Evolutionary conservation across 805 yeast species (phyloP), one percentile per base, ranked within the genome.

Genomic region (Wickerhamomyces chambardii): DNA sequence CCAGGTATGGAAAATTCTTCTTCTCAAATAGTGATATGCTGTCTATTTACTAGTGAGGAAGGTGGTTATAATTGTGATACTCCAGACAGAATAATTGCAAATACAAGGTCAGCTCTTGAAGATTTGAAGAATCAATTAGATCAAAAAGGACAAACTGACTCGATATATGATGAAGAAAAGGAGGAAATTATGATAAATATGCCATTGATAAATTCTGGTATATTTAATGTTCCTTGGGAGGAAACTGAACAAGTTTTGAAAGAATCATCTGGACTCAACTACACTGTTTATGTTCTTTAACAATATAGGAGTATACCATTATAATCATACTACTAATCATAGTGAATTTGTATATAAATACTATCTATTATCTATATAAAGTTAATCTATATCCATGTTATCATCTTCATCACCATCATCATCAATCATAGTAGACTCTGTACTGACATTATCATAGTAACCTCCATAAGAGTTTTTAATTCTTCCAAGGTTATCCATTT

Each of bases 161-260:
- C 5, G 7, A n/a, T n/a, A n/a, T n/a, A n/a, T n/a, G n/a, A n/a
- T n/a, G n/a, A n/a, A n/a, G n/a, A n/a, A n/a, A n/a, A n/a, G n/a
- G n/a, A 5, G 17, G 12, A 2, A 37, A 33, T 16, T 30, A 30
- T 10, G 47, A 51, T 84, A 3, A 66, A 67, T 42, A 73, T 85
- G 81, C 95, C 95, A 17, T 68, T 70, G 53, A 84, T 85, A 44
- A 85, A 85, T 46, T 71, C 90, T 22, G 95, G 95, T 0, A 71
- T 85, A 3, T 85, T 84, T 53, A 69, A 69, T 2, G 87, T 83
- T 7, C 92, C 94, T 0, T 84, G 95, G 95, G 67, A 63, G 12
- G 43, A 66, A 10, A 84, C 95, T 0, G 90, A 76, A 49, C 46
- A 39, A 14, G 70, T 70, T 0, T 48, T 85, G 38, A 37, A 56